Evolutionary conservation across 2,329 filamentous ascomycete genomes (phyloP), one percentile per base, ranked within the genome.

Genomic region (Ophiostoma perfectum): DNA sequence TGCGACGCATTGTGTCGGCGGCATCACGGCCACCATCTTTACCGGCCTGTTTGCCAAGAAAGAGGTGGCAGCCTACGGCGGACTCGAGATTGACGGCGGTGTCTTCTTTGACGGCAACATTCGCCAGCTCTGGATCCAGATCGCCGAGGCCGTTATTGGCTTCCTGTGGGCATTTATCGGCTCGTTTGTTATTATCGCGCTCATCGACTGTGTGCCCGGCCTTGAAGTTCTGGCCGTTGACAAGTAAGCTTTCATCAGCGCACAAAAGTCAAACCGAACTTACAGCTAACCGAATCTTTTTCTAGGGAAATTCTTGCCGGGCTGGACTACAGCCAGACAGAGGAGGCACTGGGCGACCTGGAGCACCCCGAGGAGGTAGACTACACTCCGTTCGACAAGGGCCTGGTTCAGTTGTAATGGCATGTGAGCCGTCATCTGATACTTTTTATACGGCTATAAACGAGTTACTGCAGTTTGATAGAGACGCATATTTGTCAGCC

Each of bases 101-200:
- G 82, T 83, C 0, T 77, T 85, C 68, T 84, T 85, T 70, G 82
- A 85, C 72, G 82, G 82, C 0, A 84, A 86, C 71, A 72, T 79
- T 27, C 75, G 76, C 36, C 83, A 86, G 67, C 44, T 70, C 11
- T 62, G 62, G 39, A 62, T 69, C 36, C 67, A 70, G 67, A 11
- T 63, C 1, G 27, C 47, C 18, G 69, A 70, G 58, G 69, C 58
- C 2, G 14, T 69, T 11, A 12, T 69, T 8, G 69, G 69, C 38
- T 66, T 69, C 16, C 16, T 42, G 38, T 70, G 69, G 69, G 42
- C 69, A 5, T 69, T 69, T 42, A 36, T 18, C 18, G 45, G 45
- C 9, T 69, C 69, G 5, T 70, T 45, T 16, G 18, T 27, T 27
- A 11, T 70, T 2, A 41, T 69, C 3, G 67, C 67, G 3, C 39